phyloP scores from a whole-genome alignment of 257 asterid genomes.

The Salvia hispanica region DNA sequence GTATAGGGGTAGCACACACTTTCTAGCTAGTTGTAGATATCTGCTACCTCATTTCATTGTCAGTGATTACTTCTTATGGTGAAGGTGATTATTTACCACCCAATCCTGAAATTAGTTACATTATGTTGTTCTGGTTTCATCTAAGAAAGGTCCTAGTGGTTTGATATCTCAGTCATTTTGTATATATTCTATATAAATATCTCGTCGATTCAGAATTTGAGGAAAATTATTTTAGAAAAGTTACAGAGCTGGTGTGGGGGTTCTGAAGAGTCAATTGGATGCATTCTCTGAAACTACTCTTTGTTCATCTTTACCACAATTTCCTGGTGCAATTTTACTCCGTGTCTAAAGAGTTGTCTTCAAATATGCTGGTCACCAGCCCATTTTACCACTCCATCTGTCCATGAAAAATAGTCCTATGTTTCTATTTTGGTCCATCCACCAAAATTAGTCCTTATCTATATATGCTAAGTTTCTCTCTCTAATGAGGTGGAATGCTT shows the following conservation, averaged over 20 bases:
- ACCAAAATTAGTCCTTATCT: too few species aligned
- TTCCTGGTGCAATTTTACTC: slow-evolving; percentile 8
- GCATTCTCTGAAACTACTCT: slow-evolving; percentile 8
- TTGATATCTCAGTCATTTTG: slow-evolving; percentile 12
- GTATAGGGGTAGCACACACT: not conserved
- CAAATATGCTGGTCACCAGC: slow-evolving; percentile 4
- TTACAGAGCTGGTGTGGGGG: slow-evolving; percentile 10
- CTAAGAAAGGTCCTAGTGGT: slow-evolving; percentile 20
- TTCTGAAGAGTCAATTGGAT: slow-evolving; percentile 1
- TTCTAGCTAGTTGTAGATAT: slow-evolving; percentile 3
- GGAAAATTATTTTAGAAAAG: not conserved
- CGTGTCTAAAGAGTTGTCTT: not conserved
- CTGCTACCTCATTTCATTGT: not conserved
- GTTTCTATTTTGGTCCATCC: too few species aligned
- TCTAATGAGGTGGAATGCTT: too few species aligned
- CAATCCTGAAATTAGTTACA: not conserved
- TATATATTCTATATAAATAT: not conserved
- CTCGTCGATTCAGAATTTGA: not conserved
- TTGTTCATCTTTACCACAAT: slow-evolving; percentile 4
- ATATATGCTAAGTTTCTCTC: too few species aligned
- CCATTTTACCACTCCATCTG: slow-evolving; percentile 3
- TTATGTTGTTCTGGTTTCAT: slow-evolving; percentile 14
- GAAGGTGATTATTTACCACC: slow-evolving; percentile 1
- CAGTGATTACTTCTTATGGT: slow-evolving; percentile 16
- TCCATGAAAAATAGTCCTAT: too few species aligned